These are phyloP conservation scores for Sideroxylon spinosum DNA, from an alignment of 179 eudicot genomes.

Conservation along the genomic window DNA sequence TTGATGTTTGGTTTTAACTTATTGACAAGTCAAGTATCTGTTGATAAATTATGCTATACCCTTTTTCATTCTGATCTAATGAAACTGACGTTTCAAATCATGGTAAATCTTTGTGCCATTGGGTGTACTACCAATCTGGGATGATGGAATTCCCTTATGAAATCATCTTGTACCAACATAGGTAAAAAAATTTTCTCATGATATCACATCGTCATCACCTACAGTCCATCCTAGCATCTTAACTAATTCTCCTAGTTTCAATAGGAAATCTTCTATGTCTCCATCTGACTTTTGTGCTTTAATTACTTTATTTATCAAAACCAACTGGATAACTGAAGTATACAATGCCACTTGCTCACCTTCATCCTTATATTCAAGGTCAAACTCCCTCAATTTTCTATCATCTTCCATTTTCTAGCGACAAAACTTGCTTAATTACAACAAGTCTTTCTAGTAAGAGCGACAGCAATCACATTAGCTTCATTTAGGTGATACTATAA, in stretches of 20 bases:
- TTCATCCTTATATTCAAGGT: background rate
- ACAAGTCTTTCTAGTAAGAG: background rate
- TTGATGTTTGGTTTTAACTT: background rate
- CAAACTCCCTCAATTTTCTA: background rate
- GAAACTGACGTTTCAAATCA: background rate
- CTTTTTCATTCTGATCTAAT: background rate
- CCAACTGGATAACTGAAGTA: too few species aligned
- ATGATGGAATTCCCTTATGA: background rate
- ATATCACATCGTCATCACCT: too few species aligned
- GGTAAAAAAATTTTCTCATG: too few species aligned
- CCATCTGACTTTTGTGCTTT: too few species aligned
- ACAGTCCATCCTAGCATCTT: background rate
- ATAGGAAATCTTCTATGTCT: too few species aligned
- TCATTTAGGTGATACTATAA: background rate
- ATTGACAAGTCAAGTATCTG: background rate
- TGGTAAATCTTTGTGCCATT: background rate
- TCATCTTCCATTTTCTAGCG: background rate
- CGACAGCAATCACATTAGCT: background rate
- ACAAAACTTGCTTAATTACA: background rate
- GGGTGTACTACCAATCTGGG: background rate
- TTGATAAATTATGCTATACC: background rate
- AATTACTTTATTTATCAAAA: too few species aligned
- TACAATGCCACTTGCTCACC: too few species aligned
- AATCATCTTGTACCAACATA: too few species aligned
- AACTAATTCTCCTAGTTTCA: background rate